phyloP scores from a whole-genome alignment of 371 early-diverging fungal genomes.

The Apophysomyces variabilis region DNA sequence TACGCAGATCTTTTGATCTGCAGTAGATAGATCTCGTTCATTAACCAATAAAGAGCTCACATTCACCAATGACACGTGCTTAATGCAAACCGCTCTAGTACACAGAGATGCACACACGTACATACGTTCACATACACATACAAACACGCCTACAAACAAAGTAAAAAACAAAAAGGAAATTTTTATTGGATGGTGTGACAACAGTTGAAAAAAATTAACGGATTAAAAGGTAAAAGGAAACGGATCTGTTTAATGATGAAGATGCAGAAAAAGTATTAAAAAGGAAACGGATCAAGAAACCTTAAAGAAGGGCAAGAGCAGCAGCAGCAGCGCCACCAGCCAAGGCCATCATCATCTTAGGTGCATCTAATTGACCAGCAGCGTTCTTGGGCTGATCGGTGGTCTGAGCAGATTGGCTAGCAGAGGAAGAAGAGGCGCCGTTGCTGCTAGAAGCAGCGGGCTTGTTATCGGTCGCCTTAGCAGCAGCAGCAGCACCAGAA shows the following conservation, averaged over 20 bases:
- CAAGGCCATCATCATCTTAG: conserved; percentile 25
- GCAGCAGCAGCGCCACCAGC: conserved; percentile 39
- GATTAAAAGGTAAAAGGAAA: neutral
- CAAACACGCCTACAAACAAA: conserved; percentile 4
- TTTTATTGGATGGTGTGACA: conserved; percentile 6
- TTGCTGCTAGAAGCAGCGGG: conserved; percentile 9
- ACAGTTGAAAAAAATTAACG: neutral
- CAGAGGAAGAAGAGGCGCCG: conserved; percentile 9
- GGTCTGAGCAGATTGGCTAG: conserved; percentile 24
- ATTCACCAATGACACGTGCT: conserved; percentile 1
- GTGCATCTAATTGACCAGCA: conserved; percentile 17
- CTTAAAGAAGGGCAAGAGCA: conserved; percentile 44
- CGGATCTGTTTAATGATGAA: conserved; percentile 3
- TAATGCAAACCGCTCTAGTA: too few species aligned
- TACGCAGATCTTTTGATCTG: neutral
- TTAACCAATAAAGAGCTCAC: neutral
- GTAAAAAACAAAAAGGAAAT: neutral
- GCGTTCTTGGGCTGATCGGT: conserved; percentile 17
- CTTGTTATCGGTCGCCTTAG: conserved; percentile 22
- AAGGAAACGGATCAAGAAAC: neutral
- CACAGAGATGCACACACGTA: neutral
- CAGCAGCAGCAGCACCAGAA: conserved; percentile 19
- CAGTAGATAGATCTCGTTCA: neutral
- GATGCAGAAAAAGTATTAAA: neutral
- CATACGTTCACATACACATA: neutral